Evolutionary conservation across 768 basidiomycete species (phyloP).

Genomic region (Peribolospora kevripleyi): DNA sequence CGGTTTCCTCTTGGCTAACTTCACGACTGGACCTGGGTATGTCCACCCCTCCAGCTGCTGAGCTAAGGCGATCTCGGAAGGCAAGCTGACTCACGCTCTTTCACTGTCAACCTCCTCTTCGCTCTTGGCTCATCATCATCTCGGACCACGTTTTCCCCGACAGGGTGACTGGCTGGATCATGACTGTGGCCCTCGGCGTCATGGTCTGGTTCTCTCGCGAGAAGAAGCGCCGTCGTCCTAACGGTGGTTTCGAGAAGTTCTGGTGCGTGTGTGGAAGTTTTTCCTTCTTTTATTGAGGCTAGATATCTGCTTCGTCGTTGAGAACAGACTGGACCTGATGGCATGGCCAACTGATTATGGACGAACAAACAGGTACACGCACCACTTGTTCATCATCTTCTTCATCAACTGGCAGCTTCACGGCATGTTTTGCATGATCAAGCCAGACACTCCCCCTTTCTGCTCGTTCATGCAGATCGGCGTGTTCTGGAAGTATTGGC

Average conservation of each 20-base stretch:
- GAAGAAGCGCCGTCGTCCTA: conserved; percentile 37
- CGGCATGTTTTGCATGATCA: conserved; percentile 59
- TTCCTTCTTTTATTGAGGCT: conserved; percentile 13
- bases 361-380: conserved; percentile 27
- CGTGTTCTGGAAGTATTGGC: conserved; percentile 94
- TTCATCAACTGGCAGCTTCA: conserved; percentile 87
- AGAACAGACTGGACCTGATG: neutral
- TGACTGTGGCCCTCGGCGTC: conserved; percentile 34
- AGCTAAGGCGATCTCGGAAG: too few species aligned
- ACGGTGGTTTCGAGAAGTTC: conserved; percentile 45
- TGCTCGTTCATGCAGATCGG: conserved; percentile 68
- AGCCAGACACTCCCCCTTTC: conserved; percentile 59
- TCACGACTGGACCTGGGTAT: conserved; percentile 33
- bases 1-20: conserved; percentile 56
- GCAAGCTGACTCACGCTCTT: too few species aligned
- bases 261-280: conserved; percentile 24
- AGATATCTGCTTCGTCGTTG: conserved; percentile 12
- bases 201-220: conserved; percentile 75
- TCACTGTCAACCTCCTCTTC: neutral
- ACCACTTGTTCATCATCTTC: conserved; percentile 75
- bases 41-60: neutral
- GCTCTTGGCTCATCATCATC: neutral
- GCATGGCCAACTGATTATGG: neutral
- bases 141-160: conserved; percentile 12
- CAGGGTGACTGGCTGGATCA: conserved; percentile 17